Evolutionary conservation across 306 rosid genomes (phyloP).

Genomic region (Trifolium pratense): DNA sequence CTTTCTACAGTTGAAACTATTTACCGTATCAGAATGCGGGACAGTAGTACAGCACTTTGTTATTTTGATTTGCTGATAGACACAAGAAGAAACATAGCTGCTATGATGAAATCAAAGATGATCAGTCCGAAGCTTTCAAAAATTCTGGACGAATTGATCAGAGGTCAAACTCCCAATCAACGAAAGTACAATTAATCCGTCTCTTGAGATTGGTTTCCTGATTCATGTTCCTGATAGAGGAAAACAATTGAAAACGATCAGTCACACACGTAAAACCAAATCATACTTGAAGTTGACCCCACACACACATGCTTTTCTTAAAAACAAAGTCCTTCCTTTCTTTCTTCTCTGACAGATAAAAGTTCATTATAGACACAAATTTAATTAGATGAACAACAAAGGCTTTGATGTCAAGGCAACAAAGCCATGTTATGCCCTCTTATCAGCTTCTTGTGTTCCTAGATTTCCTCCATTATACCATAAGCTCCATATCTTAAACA

Average conservation of each 20-base stretch:
- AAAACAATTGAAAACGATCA: conserved; percentile 32
- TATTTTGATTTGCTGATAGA: conserved; percentile 29
- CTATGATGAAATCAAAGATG: conserved; percentile 12
- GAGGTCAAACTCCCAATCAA: conserved; percentile 37
- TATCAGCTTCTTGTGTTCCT: conserved; percentile 12
- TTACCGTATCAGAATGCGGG: conserved; percentile 4
- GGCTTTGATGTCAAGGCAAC: conserved; percentile 4
- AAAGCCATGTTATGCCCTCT: neutral
- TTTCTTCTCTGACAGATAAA: neutral
- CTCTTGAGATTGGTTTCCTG: conserved; percentile 44
- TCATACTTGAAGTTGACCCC: conserved; percentile 14
- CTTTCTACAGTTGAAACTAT: conserved; percentile 39
- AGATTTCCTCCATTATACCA: conserved; percentile 17
- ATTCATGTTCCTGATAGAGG: conserved; percentile 51
- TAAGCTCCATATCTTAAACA: neutral
- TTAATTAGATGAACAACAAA: conserved; percentile 11
- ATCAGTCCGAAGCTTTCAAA: conserved; percentile 16
- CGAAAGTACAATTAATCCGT: conserved; percentile 27
- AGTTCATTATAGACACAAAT: neutral
- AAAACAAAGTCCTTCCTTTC: neutral
- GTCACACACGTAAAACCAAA: neutral
- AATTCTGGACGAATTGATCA: conserved; percentile 32
- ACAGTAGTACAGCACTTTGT: neutral
- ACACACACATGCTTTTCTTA: neutral
- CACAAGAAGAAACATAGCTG: conserved; percentile 25